phyloP scores from a whole-genome alignment of 225 moss, liverwort and hornwort species.

The Straminergon stramineum region DNA sequence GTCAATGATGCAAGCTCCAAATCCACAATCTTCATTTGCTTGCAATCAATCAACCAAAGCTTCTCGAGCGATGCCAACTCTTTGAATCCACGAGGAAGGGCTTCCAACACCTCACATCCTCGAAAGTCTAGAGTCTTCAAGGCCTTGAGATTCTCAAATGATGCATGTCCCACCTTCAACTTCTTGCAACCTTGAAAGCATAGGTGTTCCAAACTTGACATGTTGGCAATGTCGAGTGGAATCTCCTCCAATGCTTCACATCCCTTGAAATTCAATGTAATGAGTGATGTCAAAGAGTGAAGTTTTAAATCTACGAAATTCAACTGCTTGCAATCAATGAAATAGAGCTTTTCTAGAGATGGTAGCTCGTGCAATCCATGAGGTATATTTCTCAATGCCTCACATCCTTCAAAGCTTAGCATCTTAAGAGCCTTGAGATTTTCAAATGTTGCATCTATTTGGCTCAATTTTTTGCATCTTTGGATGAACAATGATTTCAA shows the following conservation, averaged over 20 bases:
- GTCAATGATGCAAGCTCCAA: too few relatives aligned
- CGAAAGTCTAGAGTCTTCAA: accelerated
- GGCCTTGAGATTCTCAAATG: background rate
- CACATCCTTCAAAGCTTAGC: background rate
- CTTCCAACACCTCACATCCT: background rate
- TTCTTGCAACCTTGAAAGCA: background rate
- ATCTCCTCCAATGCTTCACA: background rate
- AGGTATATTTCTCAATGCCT: background rate
- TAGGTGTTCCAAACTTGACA: too few relatives aligned
- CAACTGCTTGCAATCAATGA: background rate
- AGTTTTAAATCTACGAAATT: accelerated
- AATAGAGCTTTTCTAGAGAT: background rate
- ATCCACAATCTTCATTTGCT: too few relatives aligned
- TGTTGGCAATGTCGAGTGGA: background rate
- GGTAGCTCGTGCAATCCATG: accelerated
- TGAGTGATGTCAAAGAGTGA: background rate
- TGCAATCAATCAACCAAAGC: accelerated
- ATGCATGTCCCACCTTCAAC: background rate
- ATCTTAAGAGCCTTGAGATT: background rate
- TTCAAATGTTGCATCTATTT: background rate
- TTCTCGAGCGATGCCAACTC: accelerated
- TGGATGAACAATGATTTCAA: background rate
- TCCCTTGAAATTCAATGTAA: background rate
- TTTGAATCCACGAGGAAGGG: accelerated
- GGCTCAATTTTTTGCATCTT: background rate